phyloP scores from a whole-genome alignment of 345 rosid species.

The Murraya koenigii region DNA sequence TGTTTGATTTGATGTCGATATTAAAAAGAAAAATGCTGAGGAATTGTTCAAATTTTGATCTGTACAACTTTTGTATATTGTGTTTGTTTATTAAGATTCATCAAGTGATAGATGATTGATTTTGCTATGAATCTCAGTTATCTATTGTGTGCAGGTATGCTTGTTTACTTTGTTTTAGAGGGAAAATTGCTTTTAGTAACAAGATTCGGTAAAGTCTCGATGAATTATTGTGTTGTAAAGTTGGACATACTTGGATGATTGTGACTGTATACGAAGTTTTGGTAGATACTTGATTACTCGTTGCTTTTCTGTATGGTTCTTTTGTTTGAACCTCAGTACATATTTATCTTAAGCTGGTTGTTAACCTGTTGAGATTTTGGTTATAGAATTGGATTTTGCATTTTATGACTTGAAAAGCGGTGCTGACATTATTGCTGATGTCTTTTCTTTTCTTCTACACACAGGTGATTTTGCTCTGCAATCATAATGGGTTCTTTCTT shows the following conservation, averaged over 20 bases:
- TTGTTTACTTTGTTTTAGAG: neutral
- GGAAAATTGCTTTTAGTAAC: neutral
- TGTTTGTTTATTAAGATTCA: neutral
- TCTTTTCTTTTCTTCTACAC: neutral
- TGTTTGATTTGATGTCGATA: neutral
- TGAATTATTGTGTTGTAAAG: neutral
- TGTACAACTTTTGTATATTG: neutral
- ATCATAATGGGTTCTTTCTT: slow-evolving; percentile 55
- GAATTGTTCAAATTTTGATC: slow-evolving; percentile 1
- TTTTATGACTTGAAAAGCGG: neutral
- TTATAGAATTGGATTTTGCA: neutral
- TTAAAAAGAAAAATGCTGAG: neutral
- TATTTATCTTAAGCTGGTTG: neutral
- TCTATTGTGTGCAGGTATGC: no score
- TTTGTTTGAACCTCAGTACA: neutral
- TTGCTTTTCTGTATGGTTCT: neutral
- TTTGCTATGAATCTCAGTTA: neutral
- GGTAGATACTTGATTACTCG: neutral
- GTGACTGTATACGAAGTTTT: neutral
- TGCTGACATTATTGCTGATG: neutral
- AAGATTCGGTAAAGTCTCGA: neutral
- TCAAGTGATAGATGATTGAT: neutral
- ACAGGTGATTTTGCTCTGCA: slow-evolving; percentile 30
- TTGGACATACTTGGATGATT: neutral
- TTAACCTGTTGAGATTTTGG: neutral